Percentiles rank a stretch among this genome's conserved stretches.
Evolutionary conservation across 2,329 filamentous ascomycete genomes (phyloP).

Genomic region (Diaporthe batatas): DNA sequence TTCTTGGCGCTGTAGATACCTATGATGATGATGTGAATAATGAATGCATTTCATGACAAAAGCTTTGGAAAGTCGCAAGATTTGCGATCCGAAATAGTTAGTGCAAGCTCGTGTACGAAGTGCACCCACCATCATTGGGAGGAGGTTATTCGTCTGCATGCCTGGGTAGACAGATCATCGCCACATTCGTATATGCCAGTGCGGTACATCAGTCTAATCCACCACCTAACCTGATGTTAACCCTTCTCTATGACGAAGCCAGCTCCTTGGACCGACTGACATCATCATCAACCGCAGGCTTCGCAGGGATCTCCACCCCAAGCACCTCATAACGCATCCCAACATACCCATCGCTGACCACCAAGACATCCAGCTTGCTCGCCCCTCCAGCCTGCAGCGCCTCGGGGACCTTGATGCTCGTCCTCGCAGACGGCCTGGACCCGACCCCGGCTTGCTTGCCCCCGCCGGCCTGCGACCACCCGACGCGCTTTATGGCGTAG

Average conservation of each 20-base stretch:
- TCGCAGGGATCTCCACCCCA: constrained; percentile 65
- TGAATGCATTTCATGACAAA: background rate
- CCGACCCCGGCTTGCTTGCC: constrained; percentile 54
- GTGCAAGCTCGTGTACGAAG: background rate
- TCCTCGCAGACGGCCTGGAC: constrained; percentile 64
- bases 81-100: too few relatives aligned
- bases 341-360: constrained; percentile 90
- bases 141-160: background rate
- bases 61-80: background rate
- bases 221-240: too few relatives aligned
- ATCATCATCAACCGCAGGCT: constrained; percentile 63
- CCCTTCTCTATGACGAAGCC: constrained; percentile 28
- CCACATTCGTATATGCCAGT: background rate
- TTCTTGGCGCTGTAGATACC: background rate
- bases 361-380: constrained; percentile 77
- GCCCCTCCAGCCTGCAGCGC: constrained; percentile 50
- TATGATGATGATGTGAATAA: constrained; percentile 6
- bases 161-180: background rate
- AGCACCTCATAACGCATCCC: constrained; percentile 72
- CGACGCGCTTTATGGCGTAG: constrained; percentile 86
- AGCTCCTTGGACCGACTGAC: constrained; percentile 58
- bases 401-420: constrained; percentile 72
- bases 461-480: constrained; percentile 67
- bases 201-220: background rate
- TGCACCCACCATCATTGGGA: background rate